Evolutionary conservation across 169 alveolate species (phyloP).

Genomic region (Besnoitia besnoiti): DNA sequence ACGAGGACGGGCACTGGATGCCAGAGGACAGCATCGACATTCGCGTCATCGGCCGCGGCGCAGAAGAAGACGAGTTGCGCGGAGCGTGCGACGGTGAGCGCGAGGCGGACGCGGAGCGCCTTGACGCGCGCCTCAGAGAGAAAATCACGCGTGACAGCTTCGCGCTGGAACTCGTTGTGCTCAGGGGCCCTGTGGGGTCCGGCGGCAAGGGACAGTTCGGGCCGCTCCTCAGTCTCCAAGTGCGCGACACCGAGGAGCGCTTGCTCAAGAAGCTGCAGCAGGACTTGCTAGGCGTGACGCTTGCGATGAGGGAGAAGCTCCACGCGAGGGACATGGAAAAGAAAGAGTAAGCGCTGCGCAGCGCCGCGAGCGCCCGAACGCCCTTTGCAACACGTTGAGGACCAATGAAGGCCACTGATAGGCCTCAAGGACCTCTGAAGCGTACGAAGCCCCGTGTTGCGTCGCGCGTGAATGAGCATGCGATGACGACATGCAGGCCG

Average conservation of each 20-base stretch:
- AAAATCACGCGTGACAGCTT: conserved; percentile 16
- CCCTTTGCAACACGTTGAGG: background rate
- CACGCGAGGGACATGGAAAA: background rate
- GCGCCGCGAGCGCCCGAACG: too few species aligned
- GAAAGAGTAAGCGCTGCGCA: conserved; percentile 5
- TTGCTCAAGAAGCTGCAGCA: conserved; percentile 74
- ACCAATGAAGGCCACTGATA: background rate
- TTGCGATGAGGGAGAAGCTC: background rate
- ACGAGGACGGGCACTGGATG: background rate
- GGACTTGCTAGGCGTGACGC: conserved; percentile 55
- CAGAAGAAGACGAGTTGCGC: background rate
- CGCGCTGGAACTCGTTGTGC: conserved; percentile 56
- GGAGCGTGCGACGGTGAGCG: background rate
- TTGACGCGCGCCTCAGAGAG: background rate
- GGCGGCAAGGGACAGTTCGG: conserved; percentile 72
- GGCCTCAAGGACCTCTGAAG: too few species aligned
- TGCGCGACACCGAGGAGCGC: conserved; percentile 75
- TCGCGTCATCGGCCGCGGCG: conserved; percentile 24
- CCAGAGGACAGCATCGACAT: conserved; percentile 20
- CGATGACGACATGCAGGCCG: too few species aligned
- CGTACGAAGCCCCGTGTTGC: too few species aligned
- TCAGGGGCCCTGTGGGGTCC: conserved; percentile 73
- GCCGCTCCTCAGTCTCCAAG: conserved; percentile 60
- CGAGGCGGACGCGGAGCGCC: background rate
- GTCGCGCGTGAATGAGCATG: too few species aligned